Base-by-base conservation (phyloP, 2,329 filamentous ascomycete species). In the Diaporthe sp. region DNA sequence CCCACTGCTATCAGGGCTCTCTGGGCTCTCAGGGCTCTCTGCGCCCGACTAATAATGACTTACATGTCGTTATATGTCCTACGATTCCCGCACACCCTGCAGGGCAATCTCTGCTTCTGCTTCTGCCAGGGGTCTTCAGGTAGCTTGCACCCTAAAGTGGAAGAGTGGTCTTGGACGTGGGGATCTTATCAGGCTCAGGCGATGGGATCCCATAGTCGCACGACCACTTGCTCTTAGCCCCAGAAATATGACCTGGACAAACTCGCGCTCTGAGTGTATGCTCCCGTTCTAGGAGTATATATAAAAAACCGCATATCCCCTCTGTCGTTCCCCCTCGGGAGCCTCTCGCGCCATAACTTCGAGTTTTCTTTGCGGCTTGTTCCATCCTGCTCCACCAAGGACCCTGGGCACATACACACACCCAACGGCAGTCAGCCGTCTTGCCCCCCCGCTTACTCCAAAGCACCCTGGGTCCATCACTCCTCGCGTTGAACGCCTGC, bases 151-250 rank as follows among this genome's bases (percentile, higher is more conserved):
- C 53, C 51, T 68, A 53, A 32, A 53, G n/a, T n/a, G 22, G 19
- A 30, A 65, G 42, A 32, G 47, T 53, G 63, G 44, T 37, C 63
- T 53, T 53, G 63, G 63, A 25, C 63, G 63, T 68, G 63, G 63
- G 63, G 47, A 68, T 56, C 66, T 58, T 70, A 56, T 70, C 66
- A 58, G 51, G 58, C 63, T 37, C 55, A 65, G 39, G 27, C 65
- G 19, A 42, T 55, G 32, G 77, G 81, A 76, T 77, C 27, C 70
- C 53, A 42, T 55, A 39, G 70, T 53, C 58, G 47, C 70, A 53
- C 47, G 66, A 70, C 44, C 37, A 30, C 65, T 73, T n/a, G 42
- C 30, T n/a, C 37, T 65, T 53, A 55, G 56, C 70, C 70, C 71
- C 65, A 70, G 61, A 55, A 42, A 44, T 58, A 61, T 50, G 44